Percentiles rank a stretch among this genome's conserved stretches.
Evolutionary conservation across 768 basidiomycete genomes (phyloP).

Genomic region (Boletus sp.): DNA sequence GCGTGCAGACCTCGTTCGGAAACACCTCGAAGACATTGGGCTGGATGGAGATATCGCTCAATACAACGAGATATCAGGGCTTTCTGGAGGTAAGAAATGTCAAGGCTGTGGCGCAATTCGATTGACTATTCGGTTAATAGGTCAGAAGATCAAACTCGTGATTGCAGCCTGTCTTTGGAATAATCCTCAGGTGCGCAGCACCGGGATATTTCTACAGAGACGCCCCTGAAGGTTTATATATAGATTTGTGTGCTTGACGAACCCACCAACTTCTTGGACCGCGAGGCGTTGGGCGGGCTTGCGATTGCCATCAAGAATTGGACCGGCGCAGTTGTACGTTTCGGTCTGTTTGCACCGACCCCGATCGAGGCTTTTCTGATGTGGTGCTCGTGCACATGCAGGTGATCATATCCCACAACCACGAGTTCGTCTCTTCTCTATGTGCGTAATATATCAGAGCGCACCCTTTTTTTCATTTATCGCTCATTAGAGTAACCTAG

Average conservation of each 20-base stretch:
- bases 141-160: constrained; percentile 96
- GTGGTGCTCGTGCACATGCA: constrained; percentile 28
- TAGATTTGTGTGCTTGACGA: constrained; percentile 74
- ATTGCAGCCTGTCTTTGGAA: constrained; percentile 96
- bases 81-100: constrained; percentile 73
- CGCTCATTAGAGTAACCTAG: constrained; percentile 36
- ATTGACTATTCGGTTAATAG: constrained; percentile 34
- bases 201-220: background rate
- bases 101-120: constrained; percentile 9
- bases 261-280: constrained; percentile 96
- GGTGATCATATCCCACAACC: constrained; percentile 96
- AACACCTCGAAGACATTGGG: constrained; percentile 93
- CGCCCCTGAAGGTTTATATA: constrained; percentile 33
- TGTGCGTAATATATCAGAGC: constrained; percentile 47
- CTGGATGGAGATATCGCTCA: constrained; percentile 97
- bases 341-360: constrained; percentile 11
- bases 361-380: constrained; percentile 13
- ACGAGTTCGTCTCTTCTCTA: constrained; percentile 79
- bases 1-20: constrained; percentile 72
- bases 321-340: constrained; percentile 78
- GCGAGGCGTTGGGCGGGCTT: constrained; percentile 91
- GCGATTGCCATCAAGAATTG: constrained; percentile 94
- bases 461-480: constrained; percentile 9
- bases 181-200: constrained; percentile 71
- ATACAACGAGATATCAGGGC: constrained; percentile 93